Evolutionary conservation across 441 rosid species (phyloP).

Genomic region (Lagerstroemia fauriei): DNA sequence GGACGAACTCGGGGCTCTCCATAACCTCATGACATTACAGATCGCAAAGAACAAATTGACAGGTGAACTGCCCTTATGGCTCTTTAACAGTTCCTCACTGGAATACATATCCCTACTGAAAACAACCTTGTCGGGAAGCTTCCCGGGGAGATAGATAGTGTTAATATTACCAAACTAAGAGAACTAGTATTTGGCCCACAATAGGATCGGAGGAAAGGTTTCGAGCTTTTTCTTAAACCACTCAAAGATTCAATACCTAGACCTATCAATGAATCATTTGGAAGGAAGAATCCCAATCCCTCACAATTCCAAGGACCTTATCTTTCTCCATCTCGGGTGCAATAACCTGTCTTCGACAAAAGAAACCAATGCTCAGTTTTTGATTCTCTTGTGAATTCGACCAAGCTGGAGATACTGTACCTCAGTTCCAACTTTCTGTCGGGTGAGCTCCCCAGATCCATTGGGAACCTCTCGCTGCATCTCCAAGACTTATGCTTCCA

Average conservation of each 20-base stretch:
- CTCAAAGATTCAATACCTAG: constrained; percentile 25
- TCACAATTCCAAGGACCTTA: neutral
- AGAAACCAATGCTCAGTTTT: constrained; percentile 21
- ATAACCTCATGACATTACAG: neutral
- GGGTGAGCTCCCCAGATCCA: constrained; percentile 32
- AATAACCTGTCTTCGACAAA: constrained; percentile 30
- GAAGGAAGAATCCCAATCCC: constrained; percentile 11
- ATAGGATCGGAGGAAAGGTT: constrained; percentile 28
- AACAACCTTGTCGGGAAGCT: constrained; percentile 26
- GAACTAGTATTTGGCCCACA: constrained; percentile 23
- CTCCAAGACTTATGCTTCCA: neutral
- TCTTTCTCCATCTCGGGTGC: neutral
- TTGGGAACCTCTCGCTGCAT: constrained; percentile 36
- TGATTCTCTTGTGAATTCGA: constrained; percentile 25
- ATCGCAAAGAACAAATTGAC: neutral
- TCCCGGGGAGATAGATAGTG: constrained; percentile 12
- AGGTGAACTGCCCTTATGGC: constrained; percentile 1
- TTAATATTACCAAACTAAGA: constrained; percentile 24
- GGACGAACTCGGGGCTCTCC: constrained; percentile 3
- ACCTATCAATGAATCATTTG: constrained; percentile 1
- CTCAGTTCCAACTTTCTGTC: constrained; percentile 26
- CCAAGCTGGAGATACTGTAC: constrained; percentile 22
- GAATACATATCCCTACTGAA: constrained; percentile 12
- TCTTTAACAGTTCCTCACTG: constrained; percentile 33
- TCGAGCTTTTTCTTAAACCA: constrained; percentile 23